Percentiles rank a stretch among this genome's conserved stretches.
phyloP scores from a whole-genome alignment of 495 filamentous ascomycete genomes.

The Penicillium crystallinum region DNA sequence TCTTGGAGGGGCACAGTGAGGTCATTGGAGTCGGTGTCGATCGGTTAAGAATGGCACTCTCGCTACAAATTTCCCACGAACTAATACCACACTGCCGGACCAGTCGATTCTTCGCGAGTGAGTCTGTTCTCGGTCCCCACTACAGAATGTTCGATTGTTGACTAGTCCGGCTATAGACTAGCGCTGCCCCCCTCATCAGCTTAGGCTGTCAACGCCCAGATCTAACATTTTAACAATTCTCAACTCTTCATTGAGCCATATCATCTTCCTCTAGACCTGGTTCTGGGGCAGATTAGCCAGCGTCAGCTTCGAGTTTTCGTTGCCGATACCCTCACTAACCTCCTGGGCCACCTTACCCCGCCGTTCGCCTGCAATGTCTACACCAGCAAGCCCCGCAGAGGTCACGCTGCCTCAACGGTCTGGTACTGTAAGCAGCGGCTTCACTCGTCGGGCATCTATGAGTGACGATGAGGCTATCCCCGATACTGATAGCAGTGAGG shows the following conservation, averaged over 20 bases:
- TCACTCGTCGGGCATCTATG: conserved; percentile 35
- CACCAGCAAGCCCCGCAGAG: conserved; percentile 32
- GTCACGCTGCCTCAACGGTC: conserved; percentile 52
- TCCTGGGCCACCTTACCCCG: background rate
- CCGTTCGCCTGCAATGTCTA: conserved; percentile 24
- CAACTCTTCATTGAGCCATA: background rate
- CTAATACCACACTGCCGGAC: background rate
- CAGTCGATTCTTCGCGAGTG: background rate
- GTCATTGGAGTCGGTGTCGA: conserved; percentile 19
- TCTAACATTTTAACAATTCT: background rate
- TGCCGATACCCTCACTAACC: background rate
- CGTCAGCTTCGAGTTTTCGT: background rate
- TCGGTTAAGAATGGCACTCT: conserved; percentile 9
- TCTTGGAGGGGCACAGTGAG: conserved; percentile 18
- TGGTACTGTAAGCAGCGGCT: conserved; percentile 44
- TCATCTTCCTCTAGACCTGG: background rate
- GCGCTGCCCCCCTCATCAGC: conserved; percentile 6
- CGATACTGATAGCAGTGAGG: conserved; percentile 72
- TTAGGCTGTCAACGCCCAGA: background rate
- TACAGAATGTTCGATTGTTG: background rate
- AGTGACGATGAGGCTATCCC: conserved; percentile 65
- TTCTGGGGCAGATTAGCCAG: background rate
- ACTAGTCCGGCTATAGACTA: conserved; percentile 22
- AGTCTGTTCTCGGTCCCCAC: background rate
- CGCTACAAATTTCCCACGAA: background rate